phyloP scores from a whole-genome alignment of 306 rosid genomes.

The Prosopis cineraria region DNA sequence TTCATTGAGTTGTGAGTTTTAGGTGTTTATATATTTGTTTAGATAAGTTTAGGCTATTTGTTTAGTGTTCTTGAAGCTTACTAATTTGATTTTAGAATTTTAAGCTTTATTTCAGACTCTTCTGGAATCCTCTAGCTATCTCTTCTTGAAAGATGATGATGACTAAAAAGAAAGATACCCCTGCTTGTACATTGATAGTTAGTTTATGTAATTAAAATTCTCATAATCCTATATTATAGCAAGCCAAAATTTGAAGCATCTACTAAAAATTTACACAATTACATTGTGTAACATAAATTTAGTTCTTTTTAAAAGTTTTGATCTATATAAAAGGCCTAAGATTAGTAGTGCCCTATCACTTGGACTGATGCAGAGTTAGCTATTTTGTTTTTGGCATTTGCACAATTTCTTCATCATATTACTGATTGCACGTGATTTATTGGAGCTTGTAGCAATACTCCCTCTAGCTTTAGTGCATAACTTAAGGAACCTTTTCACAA shows the following conservation, averaged over 20 bases:
- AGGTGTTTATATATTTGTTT: too few relatives aligned
- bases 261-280: not conserved
- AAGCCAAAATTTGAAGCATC: not conserved
- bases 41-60: too few relatives aligned
- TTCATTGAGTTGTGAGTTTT: too few relatives aligned
- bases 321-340: too few relatives aligned
- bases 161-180: slow-evolving; percentile 33
- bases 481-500: too few relatives aligned
- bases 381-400: too few relatives aligned
- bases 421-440: too few relatives aligned
- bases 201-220: not conserved
- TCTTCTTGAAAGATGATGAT: slow-evolving; percentile 32
- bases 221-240: not conserved
- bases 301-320: not conserved
- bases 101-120: slow-evolving; percentile 22
- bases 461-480: too few relatives aligned
- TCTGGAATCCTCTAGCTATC: slow-evolving; percentile 27
- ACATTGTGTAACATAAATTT: not conserved
- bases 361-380: too few relatives aligned
- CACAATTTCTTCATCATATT: too few relatives aligned
- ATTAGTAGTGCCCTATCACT: too few relatives aligned
- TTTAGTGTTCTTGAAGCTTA: slow-evolving; percentile 39
- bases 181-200: slow-evolving; percentile 24
- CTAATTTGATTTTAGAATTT: slow-evolving; percentile 25
- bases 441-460: too few relatives aligned